Evolutionary conservation across 2,329 filamentous ascomycete species (phyloP), one percentile per base, ranked within the genome.

Genomic region (Beauveria sp.): DNA sequence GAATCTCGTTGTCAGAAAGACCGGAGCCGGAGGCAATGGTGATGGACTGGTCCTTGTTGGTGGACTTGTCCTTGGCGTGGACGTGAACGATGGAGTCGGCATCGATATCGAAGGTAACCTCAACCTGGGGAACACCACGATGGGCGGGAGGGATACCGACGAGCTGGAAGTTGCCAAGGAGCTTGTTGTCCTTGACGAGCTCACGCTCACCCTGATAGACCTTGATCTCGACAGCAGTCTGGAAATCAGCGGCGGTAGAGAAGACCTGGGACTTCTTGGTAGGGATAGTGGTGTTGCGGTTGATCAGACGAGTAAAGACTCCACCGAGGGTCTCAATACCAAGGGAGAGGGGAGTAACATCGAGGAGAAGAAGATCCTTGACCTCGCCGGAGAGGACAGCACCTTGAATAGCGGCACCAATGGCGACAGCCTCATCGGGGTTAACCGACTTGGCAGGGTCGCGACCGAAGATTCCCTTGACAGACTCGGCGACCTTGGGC

Each of bases 181-280:
- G 82, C 86, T 98, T 98, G 89, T 98, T 98, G 82, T 98, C 93
- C 75, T 88, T 89, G 77, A 97, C 93, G 66, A 97, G 91, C 83
- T 97, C 93, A 90, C 93, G 93, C 86, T 98, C 93, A 84, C 93
- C 93, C 88, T 98, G 93, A 89, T 88, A 98, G 67, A 98, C 93
- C 90, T 98, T 97, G 84, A 98, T 98, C 84, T 97, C 93, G 73
- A 98, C 93, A 69, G 93, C 93, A 66, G 91, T 96, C 84, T 98
- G 93, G 90, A 96, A 96, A 77, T 98, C 93, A 69, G 93, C 93
- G 60, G 93, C 93, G 57, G 93, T 98, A 62, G 93, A 97, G 87
- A 98, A 98, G 74, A 93, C 88, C 82, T 97, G 92, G 14, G 93
- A 97, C 84, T 98, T 98, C 89, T 97, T 97, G 81, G 93, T 98